A percentile compares a stretch with the other conserved stretches of the same genome.
These are phyloP conservation scores for Penicillium canescens DNA, from an alignment of 495 filamentous ascomycete genomes.

Conservation along the genomic window DNA sequence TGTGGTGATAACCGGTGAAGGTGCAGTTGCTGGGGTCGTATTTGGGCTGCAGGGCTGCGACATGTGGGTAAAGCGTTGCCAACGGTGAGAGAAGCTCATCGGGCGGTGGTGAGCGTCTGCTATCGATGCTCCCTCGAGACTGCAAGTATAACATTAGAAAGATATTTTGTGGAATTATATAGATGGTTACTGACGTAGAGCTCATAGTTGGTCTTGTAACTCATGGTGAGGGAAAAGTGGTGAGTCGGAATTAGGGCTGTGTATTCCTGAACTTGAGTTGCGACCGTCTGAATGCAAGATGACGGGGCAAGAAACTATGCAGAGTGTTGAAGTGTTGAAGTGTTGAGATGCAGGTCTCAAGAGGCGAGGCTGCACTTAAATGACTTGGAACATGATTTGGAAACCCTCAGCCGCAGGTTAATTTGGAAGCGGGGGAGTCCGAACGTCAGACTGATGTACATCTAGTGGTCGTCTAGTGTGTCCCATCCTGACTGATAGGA, in stretches of 20 bases:
- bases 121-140: conserved; percentile 28
- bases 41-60: conserved; percentile 39
- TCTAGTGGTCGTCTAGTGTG: conserved; percentile 1
- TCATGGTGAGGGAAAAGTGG: conserved; percentile 24
- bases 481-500: neutral
- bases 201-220: conserved; percentile 50
- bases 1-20: conserved; percentile 39
- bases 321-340: neutral
- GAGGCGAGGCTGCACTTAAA: conserved; percentile 11
- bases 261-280: conserved; percentile 4
- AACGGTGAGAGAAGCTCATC: conserved; percentile 41
- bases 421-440: conserved; percentile 11
- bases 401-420: neutral
- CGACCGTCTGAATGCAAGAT: conserved; percentile 2
- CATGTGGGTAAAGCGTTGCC: conserved; percentile 42
- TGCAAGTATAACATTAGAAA: conserved; percentile 2
- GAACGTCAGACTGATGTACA: conserved; percentile 7
- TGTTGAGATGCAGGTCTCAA: conserved; percentile 10
- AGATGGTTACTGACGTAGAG: conserved; percentile 32
- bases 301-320: neutral
- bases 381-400: neutral
- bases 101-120: conserved; percentile 26
- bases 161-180: neutral
- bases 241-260: conserved; percentile 1
- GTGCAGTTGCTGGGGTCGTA: conserved; percentile 38